Percentiles rank a stretch among this genome's conserved stretches.
phyloP scores from a whole-genome alignment of 208 protist species.

The Trichomonas tenax region DNA sequence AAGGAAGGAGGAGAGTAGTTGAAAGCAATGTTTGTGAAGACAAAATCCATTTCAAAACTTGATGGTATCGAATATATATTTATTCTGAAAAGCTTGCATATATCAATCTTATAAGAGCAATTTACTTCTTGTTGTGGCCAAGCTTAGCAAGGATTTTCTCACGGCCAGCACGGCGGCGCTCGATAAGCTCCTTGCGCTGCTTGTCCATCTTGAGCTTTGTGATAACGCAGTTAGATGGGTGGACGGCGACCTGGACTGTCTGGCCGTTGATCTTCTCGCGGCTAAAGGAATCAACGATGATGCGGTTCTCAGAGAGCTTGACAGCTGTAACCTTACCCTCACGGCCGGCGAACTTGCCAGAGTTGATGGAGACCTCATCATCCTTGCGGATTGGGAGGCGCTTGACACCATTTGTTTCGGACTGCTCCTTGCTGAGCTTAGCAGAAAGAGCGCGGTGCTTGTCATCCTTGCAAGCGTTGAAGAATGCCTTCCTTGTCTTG shows the following conservation, averaged over 20 bases:
- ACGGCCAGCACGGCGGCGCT: slow-evolving; percentile 18
- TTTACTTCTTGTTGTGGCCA: neutral
- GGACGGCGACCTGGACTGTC: slow-evolving; percentile 50
- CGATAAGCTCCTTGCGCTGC: slow-evolving; percentile 83
- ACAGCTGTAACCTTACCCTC: neutral
- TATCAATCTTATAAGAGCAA: neutral
- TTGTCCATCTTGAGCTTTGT: slow-evolving; percentile 93
- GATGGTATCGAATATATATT: neutral
- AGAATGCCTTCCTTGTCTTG: neutral
- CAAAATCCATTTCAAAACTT: no score
- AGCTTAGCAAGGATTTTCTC: neutral
- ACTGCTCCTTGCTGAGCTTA: neutral
- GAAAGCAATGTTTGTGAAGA: no score
- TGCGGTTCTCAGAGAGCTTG: neutral
- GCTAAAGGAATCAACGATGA: neutral
- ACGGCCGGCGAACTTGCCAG: neutral
- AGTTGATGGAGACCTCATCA: neutral
- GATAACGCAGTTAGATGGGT: slow-evolving; percentile 94
- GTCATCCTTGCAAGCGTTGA: neutral
- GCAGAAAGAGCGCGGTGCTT: neutral
- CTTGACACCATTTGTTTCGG: neutral
- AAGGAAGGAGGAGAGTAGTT: no score
- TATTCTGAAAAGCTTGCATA: neutral
- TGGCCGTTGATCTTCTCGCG: neutral
- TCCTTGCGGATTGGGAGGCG: neutral